Base-by-base conservation (phyloP, 208 protist genomes). In the Phytomonas francai region DNA sequence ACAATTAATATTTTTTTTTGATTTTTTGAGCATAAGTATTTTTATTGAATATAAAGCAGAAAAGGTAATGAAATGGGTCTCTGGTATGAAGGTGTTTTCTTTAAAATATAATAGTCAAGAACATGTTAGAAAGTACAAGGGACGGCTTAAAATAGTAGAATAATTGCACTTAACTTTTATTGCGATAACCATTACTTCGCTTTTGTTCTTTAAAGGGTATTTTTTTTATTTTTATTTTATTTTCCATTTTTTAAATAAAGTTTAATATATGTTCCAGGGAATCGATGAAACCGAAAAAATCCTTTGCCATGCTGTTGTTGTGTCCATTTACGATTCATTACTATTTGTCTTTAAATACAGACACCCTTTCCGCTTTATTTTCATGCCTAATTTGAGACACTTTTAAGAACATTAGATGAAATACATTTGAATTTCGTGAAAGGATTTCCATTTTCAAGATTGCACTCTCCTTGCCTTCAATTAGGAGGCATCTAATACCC, bases 181-280 rank as follows among this genome's bases (percentile, higher is more conserved):
- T 63, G 14, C 27, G 11, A 33, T 68, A 28, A 22, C 22, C 54
- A 32, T 31, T 68, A 27, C 28, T 62, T 22, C 36, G 39, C 7
- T 7, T 64, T 58, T 42, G 36, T 59, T 63, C 36, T 75, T 22
- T 28, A 56, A 22, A 22, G 25, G 30, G 60, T 65, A 65, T 33
- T 72, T 73, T 25, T 68, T 77, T n/a, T 64, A 11, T 56, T 56
- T 67, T 25, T 56, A 56, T 6, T 51, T 36, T 11, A 16, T 16
- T n/a, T 45, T 9, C 64, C 30, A 8, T 62, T 68, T 63, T 63
- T 61, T 63, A 6, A 12, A 12, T 54, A 11, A 31, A 22, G 8
- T 45, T 6, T 63, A 29, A 8, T 68, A n/a, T n/a, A n/a, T n/a
- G n/a, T n/a, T n/a, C n/a, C n/a, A n/a, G n/a, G n/a, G n/a, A n/a